Base-by-base conservation (phyloP, 306 rosid genomes). In the Purshia tridentata region DNA sequence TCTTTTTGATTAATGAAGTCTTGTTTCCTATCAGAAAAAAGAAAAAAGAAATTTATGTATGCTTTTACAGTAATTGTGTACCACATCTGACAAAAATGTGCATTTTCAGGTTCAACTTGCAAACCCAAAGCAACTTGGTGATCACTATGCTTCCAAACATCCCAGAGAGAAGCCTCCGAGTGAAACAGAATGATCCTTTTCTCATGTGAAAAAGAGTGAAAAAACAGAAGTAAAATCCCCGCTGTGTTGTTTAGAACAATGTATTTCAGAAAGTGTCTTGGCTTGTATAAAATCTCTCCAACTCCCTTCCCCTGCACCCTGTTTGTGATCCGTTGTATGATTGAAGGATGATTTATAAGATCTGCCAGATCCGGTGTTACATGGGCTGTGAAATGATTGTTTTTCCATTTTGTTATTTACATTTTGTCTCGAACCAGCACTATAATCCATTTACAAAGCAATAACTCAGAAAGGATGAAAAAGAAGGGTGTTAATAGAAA, bases 81-180 rank as follows among this genome's bases (percentile, higher is more conserved):
- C 52, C 39, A 9, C 55, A 47, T 15, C 71, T 40, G 29, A 51
- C 51, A 15, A 52, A 29, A 77, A 55, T 49, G 72, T 64, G 9
- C 69, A 41, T 77, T 80, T 86, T 57, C 92, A 91, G 98, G 88
- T 23, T 35, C 97, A 89, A 78, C 87, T 93, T 80, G 97, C 97
- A 47, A 93, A 93, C 69, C 83, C 87, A 55, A 93, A 93, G 68
- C 98, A 93, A 55, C 89, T 93, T 29, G 73, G 47, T 42, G 98
- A 89, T 85, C 98, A 93, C 75, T 93, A 89, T 81, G 70, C 69
- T 64, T 86, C 98, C 74, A 93, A 93, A 86, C 98, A 93, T 86
- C 98, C 98, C n/a, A 93, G 88, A 83, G 97, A 91, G 83, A 83
- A 85, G 65, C 92, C 94, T 59, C 97, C 97, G 6, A 42, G 85